Conservation (phyloP, 805 yeast genomes). For the Candida saitoana region DNA sequence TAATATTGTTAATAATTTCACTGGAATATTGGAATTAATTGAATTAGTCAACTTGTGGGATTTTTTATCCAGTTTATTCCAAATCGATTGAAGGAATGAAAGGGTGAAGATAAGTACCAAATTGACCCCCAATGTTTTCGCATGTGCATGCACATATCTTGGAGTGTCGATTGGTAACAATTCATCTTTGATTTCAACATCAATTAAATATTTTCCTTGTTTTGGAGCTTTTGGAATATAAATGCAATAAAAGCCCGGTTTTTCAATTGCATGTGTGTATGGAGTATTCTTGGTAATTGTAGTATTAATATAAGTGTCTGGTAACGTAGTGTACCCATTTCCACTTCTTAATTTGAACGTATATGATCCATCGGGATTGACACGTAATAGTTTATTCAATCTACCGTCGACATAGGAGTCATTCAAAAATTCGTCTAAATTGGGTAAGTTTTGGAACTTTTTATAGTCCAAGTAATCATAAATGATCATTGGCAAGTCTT, state of each 20-base stretch:
- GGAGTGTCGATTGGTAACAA: constrained; percentile 5
- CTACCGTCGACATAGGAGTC: constrained; percentile 8
- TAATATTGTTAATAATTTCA: neutral
- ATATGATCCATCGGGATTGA: neutral
- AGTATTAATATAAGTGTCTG: constrained; percentile 2
- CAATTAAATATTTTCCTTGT: constrained; percentile 6
- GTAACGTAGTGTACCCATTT: neutral
- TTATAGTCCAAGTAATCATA: constrained; percentile 7
- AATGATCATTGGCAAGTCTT: constrained; percentile 7
- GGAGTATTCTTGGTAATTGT: constrained; percentile 1
- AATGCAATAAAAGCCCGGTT: constrained; percentile 8
- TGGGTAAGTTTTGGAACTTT: constrained; percentile 9
- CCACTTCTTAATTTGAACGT: constrained; percentile 1
- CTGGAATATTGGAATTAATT: neutral
- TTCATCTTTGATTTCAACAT: constrained; percentile 7
- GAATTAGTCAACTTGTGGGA: neutral
- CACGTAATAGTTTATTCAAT: constrained; percentile 1
- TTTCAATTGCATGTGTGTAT: constrained; percentile 1
- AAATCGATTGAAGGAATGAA: neutral
- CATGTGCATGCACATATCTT: constrained; percentile 1
- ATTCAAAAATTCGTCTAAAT: constrained; percentile 9
- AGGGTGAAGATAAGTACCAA: neutral
- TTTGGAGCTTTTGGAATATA: constrained; percentile 7
- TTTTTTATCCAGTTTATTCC: neutral
- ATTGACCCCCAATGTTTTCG: neutral